These are phyloP conservation scores for Orbilia oligospora DNA, from an alignment of 2,329 filamentous ascomycete genomes.

Conservation along the genomic window DNA sequence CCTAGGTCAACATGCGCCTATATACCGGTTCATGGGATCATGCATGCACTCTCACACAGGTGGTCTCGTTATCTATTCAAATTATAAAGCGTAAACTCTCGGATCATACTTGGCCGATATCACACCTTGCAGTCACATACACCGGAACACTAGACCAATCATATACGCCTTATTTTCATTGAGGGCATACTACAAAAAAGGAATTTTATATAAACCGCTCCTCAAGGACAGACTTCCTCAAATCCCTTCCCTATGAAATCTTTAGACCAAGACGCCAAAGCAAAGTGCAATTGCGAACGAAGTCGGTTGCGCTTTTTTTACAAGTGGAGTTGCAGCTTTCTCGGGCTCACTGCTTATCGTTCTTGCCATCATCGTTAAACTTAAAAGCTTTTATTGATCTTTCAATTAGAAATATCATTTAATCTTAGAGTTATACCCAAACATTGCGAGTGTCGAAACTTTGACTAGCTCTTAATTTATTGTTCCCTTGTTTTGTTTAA, in stretches of 20 bases:
- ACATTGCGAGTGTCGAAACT: not conserved
- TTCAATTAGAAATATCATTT: not conserved
- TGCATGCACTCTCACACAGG: not conserved
- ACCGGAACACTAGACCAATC: constrained; percentile 1
- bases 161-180: not conserved
- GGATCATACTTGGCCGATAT: constrained; percentile 18
- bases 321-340: constrained; percentile 48
- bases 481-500: not conserved
- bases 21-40: not conserved
- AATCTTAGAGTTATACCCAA: not conserved
- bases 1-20: not conserved
- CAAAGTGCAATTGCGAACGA: constrained; percentile 24
- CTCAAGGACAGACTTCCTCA: not conserved
- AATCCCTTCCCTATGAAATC: constrained; percentile 17
- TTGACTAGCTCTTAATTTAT: not conserved
- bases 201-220: constrained; percentile 19
- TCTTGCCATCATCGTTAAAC: constrained; percentile 15
- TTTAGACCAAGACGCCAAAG: constrained; percentile 14
- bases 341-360: constrained; percentile 40
- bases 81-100: constrained; percentile 45
- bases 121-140: not conserved
- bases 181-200: not conserved
- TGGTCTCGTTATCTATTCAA: not conserved
- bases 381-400: not conserved
- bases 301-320: constrained; percentile 33